Evolutionary conservation across 495 filamentous ascomycete species (phyloP).

Genomic region (Cercophora scortea): DNA sequence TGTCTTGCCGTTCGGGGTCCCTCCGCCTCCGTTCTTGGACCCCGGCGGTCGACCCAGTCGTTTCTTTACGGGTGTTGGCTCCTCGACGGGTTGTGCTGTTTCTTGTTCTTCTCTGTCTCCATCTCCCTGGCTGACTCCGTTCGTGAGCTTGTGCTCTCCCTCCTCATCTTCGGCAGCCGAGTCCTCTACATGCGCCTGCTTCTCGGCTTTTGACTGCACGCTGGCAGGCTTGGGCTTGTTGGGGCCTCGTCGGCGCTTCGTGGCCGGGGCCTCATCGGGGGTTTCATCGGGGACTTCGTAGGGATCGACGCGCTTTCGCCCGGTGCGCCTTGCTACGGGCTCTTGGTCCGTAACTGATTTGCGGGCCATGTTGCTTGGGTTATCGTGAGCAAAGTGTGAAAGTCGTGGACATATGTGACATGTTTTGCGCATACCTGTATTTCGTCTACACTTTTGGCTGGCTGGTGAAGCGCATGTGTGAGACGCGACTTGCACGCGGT

Average conservation of each 20-base stretch:
- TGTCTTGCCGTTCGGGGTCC: constrained; percentile 1
- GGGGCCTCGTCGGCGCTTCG: constrained; percentile 10
- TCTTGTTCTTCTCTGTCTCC: neutral
- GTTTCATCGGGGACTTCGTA: constrained; percentile 23
- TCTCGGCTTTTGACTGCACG: neutral
- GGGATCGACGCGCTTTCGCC: constrained; percentile 17
- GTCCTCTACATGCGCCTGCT: neutral
- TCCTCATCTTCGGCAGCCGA: neutral
- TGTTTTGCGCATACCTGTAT: neutral
- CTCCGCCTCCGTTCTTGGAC: constrained; percentile 4
- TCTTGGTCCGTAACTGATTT: constrained; percentile 7
- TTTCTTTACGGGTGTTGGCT: constrained; percentile 14
- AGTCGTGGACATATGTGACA: neutral
- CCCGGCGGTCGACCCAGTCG: constrained; percentile 20
- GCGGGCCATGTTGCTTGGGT: constrained; percentile 11
- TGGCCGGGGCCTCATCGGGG: constrained; percentile 1
- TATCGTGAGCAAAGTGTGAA: neutral
- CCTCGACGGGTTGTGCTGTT: neutral
- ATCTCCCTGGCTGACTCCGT: neutral
- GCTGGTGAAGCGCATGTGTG: neutral
- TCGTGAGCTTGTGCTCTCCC: too few species aligned
- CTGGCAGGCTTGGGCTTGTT: too few species aligned
- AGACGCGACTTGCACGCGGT: neutral
- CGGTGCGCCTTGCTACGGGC: constrained; percentile 3
- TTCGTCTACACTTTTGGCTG: neutral